Evolutionary conservation across 768 basidiomycete genomes (phyloP), one percentile per base, ranked within the genome.

Genomic region (Hydnum rufescens): DNA sequence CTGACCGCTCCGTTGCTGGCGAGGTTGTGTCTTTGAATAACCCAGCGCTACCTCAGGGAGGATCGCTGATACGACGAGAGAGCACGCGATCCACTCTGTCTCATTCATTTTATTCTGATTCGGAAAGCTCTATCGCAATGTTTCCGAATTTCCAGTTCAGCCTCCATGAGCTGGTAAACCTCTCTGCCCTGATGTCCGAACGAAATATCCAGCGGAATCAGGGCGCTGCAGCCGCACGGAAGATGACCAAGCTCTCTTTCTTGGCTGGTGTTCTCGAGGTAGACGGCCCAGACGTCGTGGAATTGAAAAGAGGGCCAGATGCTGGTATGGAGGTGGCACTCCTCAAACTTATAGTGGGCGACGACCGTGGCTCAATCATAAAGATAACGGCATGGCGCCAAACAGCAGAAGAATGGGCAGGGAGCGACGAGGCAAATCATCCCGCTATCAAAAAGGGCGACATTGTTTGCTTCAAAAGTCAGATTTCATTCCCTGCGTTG

Each of bases 331-430:
- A 81, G 54, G 74, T 84, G 0, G 73, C 72, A 0, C 61, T 87
- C 42, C 63, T 87, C 28, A 81, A 76, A 59, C 67, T 85, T 59
- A 74, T 87, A 46, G 63, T 87, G 25, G 80, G 80, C 5, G 82
- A 86, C 58, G 81, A 84, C 51, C 73, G 73, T 28, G 78, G 79
- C 1, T 70, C 64, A 1, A 71, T 86, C 4, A 75, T 75, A 59
- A 83, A 78, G 64, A 62, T 87, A 18, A 80, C 80, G 3, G 83
- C 78, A 8, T 88, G 85, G 85, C 68, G 83, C 52, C 78, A 85
- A 44, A 66, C 73, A 3, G 85, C 85, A 6, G 79, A 85, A 42
- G 63, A 0, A 86, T 83, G 84, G 80, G 78, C 28, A 69, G 69
- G 23, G 71, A 36, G 28, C n/a, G 69, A 1, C 54, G 63, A 32